A percentile compares a stretch with the other conserved stretches of the same genome.
Evolutionary conservation across 345 rosid genomes (phyloP).

Genomic region (Boechera divaricarpa): DNA sequence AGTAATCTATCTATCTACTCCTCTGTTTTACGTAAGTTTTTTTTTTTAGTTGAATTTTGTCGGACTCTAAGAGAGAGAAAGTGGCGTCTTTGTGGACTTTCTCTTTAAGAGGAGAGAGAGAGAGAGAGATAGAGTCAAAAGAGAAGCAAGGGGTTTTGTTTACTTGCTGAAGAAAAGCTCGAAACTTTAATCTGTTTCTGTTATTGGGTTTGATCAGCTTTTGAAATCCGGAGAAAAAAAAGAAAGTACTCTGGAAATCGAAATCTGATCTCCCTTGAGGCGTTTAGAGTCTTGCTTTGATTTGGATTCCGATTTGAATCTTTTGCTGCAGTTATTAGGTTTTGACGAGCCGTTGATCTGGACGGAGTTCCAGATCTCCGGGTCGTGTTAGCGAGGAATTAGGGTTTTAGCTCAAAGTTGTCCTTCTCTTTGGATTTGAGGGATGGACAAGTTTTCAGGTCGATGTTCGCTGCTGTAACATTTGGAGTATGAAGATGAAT

Average conservation of each 20-base stretch:
- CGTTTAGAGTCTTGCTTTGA: slow-evolving; percentile 7
- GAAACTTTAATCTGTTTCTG: slow-evolving; percentile 11
- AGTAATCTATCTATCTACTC: slow-evolving; percentile 10
- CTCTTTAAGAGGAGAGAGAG: background rate
- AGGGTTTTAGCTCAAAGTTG: slow-evolving; percentile 31
- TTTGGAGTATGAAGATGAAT: slow-evolving; percentile 48
- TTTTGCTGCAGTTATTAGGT: slow-evolving; percentile 24
- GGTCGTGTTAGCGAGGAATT: slow-evolving; percentile 24
- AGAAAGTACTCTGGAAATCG: slow-evolving; percentile 36
- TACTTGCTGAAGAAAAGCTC: slow-evolving; percentile 28
- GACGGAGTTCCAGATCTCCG: slow-evolving; percentile 38
- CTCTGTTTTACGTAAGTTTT: slow-evolving; percentile 26
- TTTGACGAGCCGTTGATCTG: slow-evolving; percentile 42
- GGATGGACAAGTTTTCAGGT: slow-evolving; percentile 72
- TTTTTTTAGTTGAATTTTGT: slow-evolving; percentile 34
- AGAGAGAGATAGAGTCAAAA: background rate
- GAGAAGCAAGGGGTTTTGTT: background rate
- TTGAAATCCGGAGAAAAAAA: slow-evolving; percentile 23
- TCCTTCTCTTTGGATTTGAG: background rate
- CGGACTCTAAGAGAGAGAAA: slow-evolving; percentile 45
- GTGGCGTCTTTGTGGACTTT: slow-evolving; percentile 39
- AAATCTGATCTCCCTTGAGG: slow-evolving; percentile 28
- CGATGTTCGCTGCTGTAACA: slow-evolving; percentile 60
- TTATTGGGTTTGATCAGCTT: slow-evolving; percentile 44
- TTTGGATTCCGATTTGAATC: slow-evolving; percentile 30